phyloP scores from a whole-genome alignment of 768 basidiomycete species.

The Hortiboletus flavorubellus region DNA sequence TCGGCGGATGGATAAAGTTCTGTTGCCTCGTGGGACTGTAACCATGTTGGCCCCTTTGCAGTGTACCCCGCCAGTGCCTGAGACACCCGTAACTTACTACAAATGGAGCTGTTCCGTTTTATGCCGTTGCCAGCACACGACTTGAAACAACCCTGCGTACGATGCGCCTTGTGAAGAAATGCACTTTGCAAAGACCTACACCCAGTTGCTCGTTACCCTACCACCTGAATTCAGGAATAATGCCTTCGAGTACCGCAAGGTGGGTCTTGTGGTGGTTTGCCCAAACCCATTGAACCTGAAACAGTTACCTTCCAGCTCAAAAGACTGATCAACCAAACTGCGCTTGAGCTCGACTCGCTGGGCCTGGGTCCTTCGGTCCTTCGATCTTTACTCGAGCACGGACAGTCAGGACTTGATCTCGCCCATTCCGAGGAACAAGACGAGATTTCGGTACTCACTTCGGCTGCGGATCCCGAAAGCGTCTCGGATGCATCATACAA shows the following conservation, averaged over 20 bases:
- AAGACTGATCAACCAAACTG: conserved; percentile 82
- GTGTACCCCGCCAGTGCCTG: too few relatives aligned
- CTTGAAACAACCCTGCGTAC: background rate
- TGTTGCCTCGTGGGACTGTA: too few relatives aligned
- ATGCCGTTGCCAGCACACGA: background rate
- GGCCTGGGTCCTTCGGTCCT: conserved; percentile 55
- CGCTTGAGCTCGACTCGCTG: conserved; percentile 68
- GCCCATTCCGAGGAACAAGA: conserved; percentile 1
- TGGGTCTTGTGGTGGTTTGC: conserved; percentile 20
- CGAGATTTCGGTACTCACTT: background rate
- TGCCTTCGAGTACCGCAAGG: conserved; percentile 83
- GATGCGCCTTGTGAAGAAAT: conserved; percentile 33
- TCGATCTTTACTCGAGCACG: conserved; percentile 32
- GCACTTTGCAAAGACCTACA: conserved; percentile 74
- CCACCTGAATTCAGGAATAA: conserved; percentile 75
- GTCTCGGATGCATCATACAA: background rate
- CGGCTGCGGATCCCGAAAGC: background rate
- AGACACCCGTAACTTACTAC: background rate
- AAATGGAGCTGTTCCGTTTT: background rate
- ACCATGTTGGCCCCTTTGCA: too few relatives aligned
- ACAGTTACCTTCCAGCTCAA: conserved; percentile 61
- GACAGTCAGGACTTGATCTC: conserved; percentile 7
- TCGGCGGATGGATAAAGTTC: too few relatives aligned
- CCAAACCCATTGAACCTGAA: background rate
- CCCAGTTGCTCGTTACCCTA: conserved; percentile 57